Evolutionary conservation across 2,329 filamentous ascomycete species (phyloP).

Genomic region (Calonectria hawksworthii): DNA sequence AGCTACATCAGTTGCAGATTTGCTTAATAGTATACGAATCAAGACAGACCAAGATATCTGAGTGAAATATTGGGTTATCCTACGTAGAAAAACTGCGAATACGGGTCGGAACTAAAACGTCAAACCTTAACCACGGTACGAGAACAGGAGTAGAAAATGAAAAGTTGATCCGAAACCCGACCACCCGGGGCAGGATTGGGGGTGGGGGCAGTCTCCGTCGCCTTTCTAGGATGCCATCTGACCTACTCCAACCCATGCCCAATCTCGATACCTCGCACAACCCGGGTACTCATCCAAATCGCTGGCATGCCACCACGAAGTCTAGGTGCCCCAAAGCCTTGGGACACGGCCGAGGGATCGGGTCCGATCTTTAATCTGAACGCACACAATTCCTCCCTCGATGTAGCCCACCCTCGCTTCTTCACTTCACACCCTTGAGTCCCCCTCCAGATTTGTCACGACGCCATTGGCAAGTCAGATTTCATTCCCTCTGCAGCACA

Average conservation of each 20-base stretch:
- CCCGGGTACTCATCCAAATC: neutral
- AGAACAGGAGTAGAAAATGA: neutral
- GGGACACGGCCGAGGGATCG: neutral
- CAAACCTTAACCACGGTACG: neutral
- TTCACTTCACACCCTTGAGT: neutral
- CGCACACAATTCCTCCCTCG: neutral
- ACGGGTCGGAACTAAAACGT: neutral
- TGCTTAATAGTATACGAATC: neutral
- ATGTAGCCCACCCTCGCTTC: neutral
- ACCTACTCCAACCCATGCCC: neutral
- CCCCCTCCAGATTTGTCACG: neutral
- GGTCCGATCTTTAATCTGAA: neutral
- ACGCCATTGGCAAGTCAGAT: neutral
- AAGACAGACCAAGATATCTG: neutral
- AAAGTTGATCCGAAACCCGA: neutral
- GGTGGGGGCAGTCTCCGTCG: neutral
- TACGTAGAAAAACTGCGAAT: neutral
- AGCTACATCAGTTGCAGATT: neutral
- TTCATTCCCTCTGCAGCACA: neutral
- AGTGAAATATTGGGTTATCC: neutral
- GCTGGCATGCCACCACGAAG: no score
- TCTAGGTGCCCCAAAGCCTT: neutral
- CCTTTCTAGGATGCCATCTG: neutral
- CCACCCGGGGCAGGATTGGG: neutral
- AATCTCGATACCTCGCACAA: no score